Base-by-base conservation (phyloP, 1,284 basidiomycete genomes). In the Sanghuangporus sanghuang region DNA sequence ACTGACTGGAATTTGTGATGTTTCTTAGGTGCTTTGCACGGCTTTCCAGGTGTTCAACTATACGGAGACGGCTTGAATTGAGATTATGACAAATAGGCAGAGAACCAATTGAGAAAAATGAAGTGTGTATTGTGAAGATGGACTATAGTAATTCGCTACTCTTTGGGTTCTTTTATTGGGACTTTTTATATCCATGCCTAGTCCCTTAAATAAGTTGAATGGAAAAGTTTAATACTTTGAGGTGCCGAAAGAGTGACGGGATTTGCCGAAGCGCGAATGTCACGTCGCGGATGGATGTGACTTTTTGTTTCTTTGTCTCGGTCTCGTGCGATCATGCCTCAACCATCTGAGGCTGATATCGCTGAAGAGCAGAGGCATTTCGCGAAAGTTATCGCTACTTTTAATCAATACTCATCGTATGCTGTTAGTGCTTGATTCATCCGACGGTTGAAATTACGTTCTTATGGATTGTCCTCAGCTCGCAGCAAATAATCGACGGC, bases 401-500 rank as follows among this genome's bases (percentile, higher is more conserved):
- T 92, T 69, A 76, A 80, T 64, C 81, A 84, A 64, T 92, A 92
- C 69, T 81, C 79, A 0, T 77, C 80, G 36, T 84, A 89, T 70
- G 81, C 87, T 67, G 89, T 90, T 69, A 65, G 77, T 73, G 21
- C 9, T n/a, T n/a, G 6, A 11, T n/a, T 12, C 44, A n/a, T 14
- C 16, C 44, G 16, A 46, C 16, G 16, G 21, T 46, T 18, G 14
- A n/a, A 16, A 14, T 18, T 46, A 7, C 5, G 44, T 16, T 61
- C 48, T 59, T 57, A 59, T 21, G 21, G 64, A 54, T 64, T 35
- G 7, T 57, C 57, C 58, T 56, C 67, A 92, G 89, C 75, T 91
- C n/a, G 79, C 86, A 40, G 85, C 85, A 3, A 92, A 92, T 68
- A 88, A 90, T 69, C 81, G 89, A 39, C 82, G 90, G 23, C 74